phyloP scores from a whole-genome alignment of 176 grass and related monocot genomes.

The Eleusine indica region DNA sequence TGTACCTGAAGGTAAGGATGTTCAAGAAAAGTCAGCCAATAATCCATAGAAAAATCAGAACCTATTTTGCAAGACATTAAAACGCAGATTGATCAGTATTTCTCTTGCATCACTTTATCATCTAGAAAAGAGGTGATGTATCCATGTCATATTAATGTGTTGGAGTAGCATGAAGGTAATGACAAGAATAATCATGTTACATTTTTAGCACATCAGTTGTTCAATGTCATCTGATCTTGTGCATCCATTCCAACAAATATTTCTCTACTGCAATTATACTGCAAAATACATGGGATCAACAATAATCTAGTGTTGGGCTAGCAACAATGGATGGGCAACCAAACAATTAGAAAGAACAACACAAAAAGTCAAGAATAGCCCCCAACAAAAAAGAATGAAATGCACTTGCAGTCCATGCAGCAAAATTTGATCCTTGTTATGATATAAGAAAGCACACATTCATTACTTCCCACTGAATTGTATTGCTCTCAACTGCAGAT shows the following conservation, averaged over 20 bases:
- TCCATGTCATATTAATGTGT: background rate
- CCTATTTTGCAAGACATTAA: background rate
- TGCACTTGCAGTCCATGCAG: background rate
- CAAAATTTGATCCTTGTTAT: background rate
- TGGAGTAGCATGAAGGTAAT: background rate
- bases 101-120: background rate
- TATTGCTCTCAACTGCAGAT: background rate
- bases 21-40: background rate
- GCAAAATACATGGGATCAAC: background rate
- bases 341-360: background rate
- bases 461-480: background rate
- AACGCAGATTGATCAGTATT: background rate
- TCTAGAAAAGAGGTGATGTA: background rate
- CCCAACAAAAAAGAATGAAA: background rate
- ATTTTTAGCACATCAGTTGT: background rate
- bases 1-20: slow-evolving; percentile 59
- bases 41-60: background rate
- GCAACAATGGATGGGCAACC: background rate
- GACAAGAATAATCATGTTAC: slow-evolving; percentile 7
- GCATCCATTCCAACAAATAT: background rate
- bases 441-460: background rate
- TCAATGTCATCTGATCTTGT: background rate
- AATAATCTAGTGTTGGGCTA: background rate
- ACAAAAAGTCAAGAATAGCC: background rate
- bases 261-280: background rate